phyloP scores from a whole-genome alignment of 2,329 filamentous ascomycete genomes.

The Neoscytalidium dimidiatum region DNA sequence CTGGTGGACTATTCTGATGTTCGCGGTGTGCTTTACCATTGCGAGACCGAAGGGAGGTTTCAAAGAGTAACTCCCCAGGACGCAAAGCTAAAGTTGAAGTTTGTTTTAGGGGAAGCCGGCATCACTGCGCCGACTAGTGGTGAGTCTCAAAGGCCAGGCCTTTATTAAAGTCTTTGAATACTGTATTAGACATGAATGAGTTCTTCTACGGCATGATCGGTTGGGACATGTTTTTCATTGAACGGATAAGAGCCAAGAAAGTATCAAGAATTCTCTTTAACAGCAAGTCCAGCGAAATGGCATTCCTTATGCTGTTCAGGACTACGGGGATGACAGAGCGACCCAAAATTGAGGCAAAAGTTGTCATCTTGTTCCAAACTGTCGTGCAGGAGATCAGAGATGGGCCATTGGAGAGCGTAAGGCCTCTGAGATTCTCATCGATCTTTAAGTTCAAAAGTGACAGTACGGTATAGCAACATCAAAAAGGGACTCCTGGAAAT shows the following conservation, averaged over 20 bases:
- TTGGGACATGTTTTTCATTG: neutral
- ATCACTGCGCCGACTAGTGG: neutral
- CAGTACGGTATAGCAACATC: neutral
- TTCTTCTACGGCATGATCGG: neutral
- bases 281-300: neutral
- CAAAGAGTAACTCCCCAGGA: too few relatives aligned
- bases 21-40: too few relatives aligned
- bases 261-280: too few relatives aligned
- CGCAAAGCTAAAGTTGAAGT: too few relatives aligned
- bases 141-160: neutral
- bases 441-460: neutral
- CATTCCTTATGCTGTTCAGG: neutral
- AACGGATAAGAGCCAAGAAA: neutral
- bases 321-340: fast-evolving
- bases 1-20: too few relatives aligned
- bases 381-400: neutral
- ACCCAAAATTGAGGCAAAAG: neutral
- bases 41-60: too few relatives aligned
- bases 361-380: neutral
- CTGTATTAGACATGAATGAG: neutral
- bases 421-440: neutral
- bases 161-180: fast-evolving
- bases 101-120: too few relatives aligned
- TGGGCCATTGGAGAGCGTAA: neutral
- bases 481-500: neutral